Evolutionary conservation across 257 asterid genomes (phyloP), one percentile per base, ranked within the genome.

Genomic region (Primulina huaijiensis): DNA sequence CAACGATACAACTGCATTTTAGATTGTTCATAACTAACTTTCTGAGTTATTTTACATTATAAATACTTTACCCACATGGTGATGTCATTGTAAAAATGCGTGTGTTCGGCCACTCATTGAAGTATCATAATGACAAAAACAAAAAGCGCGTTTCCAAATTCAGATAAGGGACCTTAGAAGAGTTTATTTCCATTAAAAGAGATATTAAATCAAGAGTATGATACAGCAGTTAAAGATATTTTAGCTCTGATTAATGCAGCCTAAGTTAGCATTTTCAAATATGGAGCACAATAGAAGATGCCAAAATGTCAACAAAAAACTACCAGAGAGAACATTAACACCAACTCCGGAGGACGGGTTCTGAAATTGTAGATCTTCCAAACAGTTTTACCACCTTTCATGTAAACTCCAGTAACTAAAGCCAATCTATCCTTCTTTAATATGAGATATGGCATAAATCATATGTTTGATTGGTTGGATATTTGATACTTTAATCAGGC

Each of bases 301-400:
- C 7, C 61, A 60, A 16, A 76, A 71, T 7, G 63, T 69, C 7
- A 40, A 57, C 27, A 65, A 70, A 67, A 34, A 30, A 30, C 5
- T 30, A 30, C 33, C 33, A 30, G 43, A 67, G 53, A 61, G 58
- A 40, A 40, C 33, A 29, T 16, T 46, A n/a, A 61, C 61, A 68
- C 63, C 46, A 56, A 38, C 23, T 16, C 17, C 14, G 2, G 3
- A 34, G 16, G 37, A 57, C 19, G 65, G 11, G 11, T 19, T 12
- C 31, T 23, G 43, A 8, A 34, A 19, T n/a, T 12, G 30, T n/a
- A 33, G 11, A 38, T 19, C 27, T 14, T 34, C 3, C 7, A n/a
- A 35, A 43, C n/a, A 43, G 10, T 37, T 8, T 7, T 12, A 68
- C 65, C 64, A 68, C 16, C 25, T 2, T 52, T n/a, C 64, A 21